Base-by-base conservation (phyloP, 305 asterid species). In the Fraxinus angustifolia region DNA sequence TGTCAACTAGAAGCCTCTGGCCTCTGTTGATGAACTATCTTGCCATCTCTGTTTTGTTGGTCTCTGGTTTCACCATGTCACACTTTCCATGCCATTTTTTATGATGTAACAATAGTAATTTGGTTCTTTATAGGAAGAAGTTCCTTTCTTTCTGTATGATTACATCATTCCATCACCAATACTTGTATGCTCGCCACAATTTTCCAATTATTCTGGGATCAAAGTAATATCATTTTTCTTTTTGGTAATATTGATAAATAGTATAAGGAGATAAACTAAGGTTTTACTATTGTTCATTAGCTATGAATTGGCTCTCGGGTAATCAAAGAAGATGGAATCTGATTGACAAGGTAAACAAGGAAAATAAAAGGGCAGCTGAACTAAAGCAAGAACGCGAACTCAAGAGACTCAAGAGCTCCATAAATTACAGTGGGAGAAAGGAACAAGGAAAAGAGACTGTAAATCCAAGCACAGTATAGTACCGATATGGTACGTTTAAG, bases 371-470 rank as follows among this genome's bases (percentile, higher is more conserved):
- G 38, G 85, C 78, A 83, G 78, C 79, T 76, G 77, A 81, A 77
- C 72, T 82, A 75, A 88, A 84, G 87, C 89, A 74, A 77, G 88
- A 81, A 67, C 85, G 83, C 26, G 85, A 88, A 83, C 84, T 83
- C 56, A 84, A 79, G 83, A 84, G 91, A 80, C 88, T 86, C 79
- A 74, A 79, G 75, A 88, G 62, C 75, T 81, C 87, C 11, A 73
- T 86, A 67, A 88, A 84, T 82, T 88, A 84, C 77, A 65, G 79
- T 30, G 65, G 78, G 77, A 79, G 87, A 81, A 84, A 74, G 82
- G 85, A 82, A 72, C 81, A 78, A 48, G 38, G 65, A 77, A 31
- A 80, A 83, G 82, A 73, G 53, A 50, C 72, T 17, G 31, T 23
- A 28, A 74, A 21, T 78, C 73, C 73, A 26, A 65, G 73, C 35